Percentiles rank a stretch among this genome's conserved stretches.
phyloP scores from a whole-genome alignment of 1,139 yeast genomes.

The Diutina rugosa region DNA sequence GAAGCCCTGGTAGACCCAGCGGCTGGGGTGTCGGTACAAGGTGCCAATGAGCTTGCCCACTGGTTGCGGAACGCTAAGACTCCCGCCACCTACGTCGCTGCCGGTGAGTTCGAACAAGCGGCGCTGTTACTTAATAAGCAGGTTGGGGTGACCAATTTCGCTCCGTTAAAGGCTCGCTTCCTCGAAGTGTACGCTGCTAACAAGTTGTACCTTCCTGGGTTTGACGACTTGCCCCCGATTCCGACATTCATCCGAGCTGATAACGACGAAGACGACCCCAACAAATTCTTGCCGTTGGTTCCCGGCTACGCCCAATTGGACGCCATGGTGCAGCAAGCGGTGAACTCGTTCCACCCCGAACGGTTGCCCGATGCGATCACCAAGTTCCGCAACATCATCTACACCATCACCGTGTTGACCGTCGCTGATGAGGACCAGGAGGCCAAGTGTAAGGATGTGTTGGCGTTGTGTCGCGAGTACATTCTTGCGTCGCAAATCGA shows the following conservation, averaged over 20 bases:
- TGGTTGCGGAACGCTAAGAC: conserved; percentile 89
- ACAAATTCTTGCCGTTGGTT: conserved; percentile 46
- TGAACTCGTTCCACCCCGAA: conserved; percentile 71
- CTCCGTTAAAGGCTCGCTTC: conserved; percentile 75
- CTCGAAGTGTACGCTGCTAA: conserved; percentile 72
- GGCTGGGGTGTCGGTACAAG: conserved; percentile 15
- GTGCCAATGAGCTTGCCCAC: conserved; percentile 45
- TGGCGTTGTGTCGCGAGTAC: conserved; percentile 75
- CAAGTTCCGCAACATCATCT: conserved; percentile 67
- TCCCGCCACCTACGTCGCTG: conserved; percentile 89
- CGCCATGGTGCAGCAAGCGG: conserved; percentile 58
- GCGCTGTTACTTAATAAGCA: conserved; percentile 86
- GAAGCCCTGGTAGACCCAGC: conserved; percentile 6
- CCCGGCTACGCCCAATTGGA: conserved; percentile 70
- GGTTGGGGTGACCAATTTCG: conserved; percentile 74
- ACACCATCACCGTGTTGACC: conserved; percentile 59
- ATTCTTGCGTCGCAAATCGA: conserved; percentile 87
- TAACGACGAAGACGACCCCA: conserved; percentile 44
- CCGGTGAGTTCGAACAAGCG: conserved; percentile 94
- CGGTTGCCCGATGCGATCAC: conserved; percentile 71
- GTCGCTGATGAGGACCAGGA: conserved; percentile 70
- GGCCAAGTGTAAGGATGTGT: conserved; percentile 56
- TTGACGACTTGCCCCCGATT: conserved; percentile 58
- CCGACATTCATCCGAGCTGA: conserved; percentile 56
- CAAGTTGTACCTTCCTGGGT: conserved; percentile 63